phyloP scores from a whole-genome alignment of 148 eudicot species.

The Drosera capensis region DNA sequence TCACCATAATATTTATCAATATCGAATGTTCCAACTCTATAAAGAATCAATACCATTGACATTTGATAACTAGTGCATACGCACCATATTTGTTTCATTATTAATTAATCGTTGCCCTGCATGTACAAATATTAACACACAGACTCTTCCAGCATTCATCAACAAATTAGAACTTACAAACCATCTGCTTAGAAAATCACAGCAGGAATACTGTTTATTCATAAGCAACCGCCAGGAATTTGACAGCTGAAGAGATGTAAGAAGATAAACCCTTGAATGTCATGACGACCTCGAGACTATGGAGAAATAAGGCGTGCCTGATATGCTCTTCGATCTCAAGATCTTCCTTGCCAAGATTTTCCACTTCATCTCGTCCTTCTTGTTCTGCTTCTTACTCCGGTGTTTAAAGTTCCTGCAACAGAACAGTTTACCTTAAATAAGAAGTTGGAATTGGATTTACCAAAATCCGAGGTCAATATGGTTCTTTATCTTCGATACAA shows the following conservation, averaged over 20 bases:
- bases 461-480: too few species aligned
- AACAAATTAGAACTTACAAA: too few species aligned
- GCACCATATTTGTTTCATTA: too few species aligned
- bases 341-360: conserved; percentile 72
- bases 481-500: too few species aligned
- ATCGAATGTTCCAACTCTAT: too few species aligned
- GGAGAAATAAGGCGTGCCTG: conserved; percentile 76
- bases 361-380: conserved; percentile 88
- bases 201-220: neutral
- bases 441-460: neutral
- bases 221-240: neutral
- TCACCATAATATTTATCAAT: too few species aligned
- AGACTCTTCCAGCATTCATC: too few species aligned
- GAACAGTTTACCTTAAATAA: neutral
- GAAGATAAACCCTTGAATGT: conserved; percentile 1
- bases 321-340: conserved; percentile 62
- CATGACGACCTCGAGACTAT: conserved; percentile 16
- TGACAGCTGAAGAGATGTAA: neutral
- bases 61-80: too few species aligned
- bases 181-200: too few species aligned
- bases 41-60: too few species aligned
- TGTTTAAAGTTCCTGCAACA: conserved; percentile 45
- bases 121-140: too few species aligned
- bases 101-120: too few species aligned
- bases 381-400: conserved; percentile 38